Base-by-base conservation (phyloP, 2,329 filamentous ascomycete genomes). In the Cladobotryum protrusum region DNA sequence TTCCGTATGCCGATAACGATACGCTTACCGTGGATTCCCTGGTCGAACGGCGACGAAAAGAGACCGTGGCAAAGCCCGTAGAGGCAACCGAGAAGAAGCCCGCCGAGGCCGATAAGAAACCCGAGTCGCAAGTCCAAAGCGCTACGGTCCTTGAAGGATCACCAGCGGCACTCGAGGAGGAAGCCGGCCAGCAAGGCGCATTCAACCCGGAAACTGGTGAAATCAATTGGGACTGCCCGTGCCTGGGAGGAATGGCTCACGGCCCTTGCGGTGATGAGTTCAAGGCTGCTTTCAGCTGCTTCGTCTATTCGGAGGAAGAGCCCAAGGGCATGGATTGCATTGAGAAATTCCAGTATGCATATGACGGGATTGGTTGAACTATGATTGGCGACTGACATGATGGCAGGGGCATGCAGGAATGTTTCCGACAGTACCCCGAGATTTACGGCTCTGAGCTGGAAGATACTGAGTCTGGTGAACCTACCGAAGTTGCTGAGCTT, bases 141-240 rank as follows among this genome's bases (percentile, higher is more conserved):
- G 57, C 58, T 4, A 54, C 41, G 18, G 57, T 53, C 20, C 47
- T 62, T 54, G 56, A 59, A 5, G 66, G 66, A 24, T 73, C 77
- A 2, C 72, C 75, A 6, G 73, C 72, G 50, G 76, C 69, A 0
- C 72, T 93, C 13, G 86, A 96, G 67, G 82, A 89, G 53, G 90
- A 96, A 68, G 90, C 89, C 5, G 80, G 74, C 54, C 84, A 92
- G 65, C 84, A 97, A 70, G 93, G 89, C 49, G 93, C 93, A 1
- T 99, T 97, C 75, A 95, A 99, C 70, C 90, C 91, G 3, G 93
- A 97, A 74, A 99, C 93, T 9, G 93, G 93, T 59, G 93, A 99
- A 78, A 99, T 99, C 72, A 99, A 99, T 77, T 99, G 93, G 93
- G 93, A 97, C 67, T 99, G 93, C 70, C 93, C 93, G 14, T 99